A percentile compares a stretch with the other conserved stretches of the same genome.
These are phyloP conservation scores for Marasmius fiardii DNA, from an alignment of 1,284 basidiomycete species.

Conservation along the genomic window DNA sequence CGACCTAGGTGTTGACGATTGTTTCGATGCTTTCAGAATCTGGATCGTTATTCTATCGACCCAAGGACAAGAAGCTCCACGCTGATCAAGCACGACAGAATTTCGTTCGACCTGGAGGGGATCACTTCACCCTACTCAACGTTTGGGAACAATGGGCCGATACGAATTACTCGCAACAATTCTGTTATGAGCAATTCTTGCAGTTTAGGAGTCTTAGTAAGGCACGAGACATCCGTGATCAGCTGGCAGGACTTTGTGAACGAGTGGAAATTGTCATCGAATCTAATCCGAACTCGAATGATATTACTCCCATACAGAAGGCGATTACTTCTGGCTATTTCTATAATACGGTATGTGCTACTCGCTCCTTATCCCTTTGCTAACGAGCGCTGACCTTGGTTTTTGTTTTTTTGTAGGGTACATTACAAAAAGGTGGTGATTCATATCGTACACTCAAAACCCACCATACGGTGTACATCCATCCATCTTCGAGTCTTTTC, in stretches of 20 bases:
- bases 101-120: constrained; percentile 93
- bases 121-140: constrained; percentile 96
- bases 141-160: constrained; percentile 99
- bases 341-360: constrained; percentile 81
- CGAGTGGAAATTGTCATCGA: constrained; percentile 92
- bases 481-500: constrained; percentile 94
- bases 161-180: constrained; percentile 92
- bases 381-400: constrained; percentile 3
- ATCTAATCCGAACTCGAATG: constrained; percentile 85
- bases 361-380: no score
- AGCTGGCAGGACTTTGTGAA: constrained; percentile 93
- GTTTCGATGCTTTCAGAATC: constrained; percentile 98
- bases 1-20: constrained; percentile 83
- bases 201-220: constrained; percentile 95
- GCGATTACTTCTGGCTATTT: constrained; percentile 95
- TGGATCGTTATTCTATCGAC: constrained; percentile 91
- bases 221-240: constrained; percentile 95
- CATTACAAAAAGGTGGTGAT: constrained; percentile 87
- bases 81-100: constrained; percentile 97
- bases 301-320: constrained; percentile 92
- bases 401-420: constrained; percentile 62
- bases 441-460: constrained; percentile 94
- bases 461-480: constrained; percentile 93
- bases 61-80: constrained; percentile 95
- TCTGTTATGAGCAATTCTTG: constrained; percentile 95